Evolutionary conservation across 805 yeast genomes (phyloP), one percentile per base, ranked within the genome.

Genomic region (Candida manassasensis): DNA sequence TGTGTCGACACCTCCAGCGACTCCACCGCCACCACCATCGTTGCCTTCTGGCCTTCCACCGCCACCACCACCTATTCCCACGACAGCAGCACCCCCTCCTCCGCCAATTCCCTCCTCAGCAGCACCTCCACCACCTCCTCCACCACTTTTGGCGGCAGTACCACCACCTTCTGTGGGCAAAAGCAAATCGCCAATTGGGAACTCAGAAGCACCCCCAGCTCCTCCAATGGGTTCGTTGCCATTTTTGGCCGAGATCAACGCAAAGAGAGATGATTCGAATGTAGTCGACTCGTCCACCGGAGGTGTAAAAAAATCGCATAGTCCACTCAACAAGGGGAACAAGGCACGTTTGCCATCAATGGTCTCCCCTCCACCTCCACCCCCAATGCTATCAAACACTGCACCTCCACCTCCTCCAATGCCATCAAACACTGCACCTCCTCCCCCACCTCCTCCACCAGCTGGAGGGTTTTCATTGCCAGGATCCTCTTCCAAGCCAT

Each of bases 201-300:
- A 25, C n/a, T 8, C 47, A 7, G 39, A 43, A 11, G 30, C 46
- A 15, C 47, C 47, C 6, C 47, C 50, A 10, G 40, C 38, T 29
- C 42, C 47, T 8, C 41, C 55, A 4, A 59, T 57, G 19, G 75
- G 75, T 1, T 71, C 66, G 0, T 50, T 77, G 16, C 83, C 84
- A 5, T 77, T 78, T 45, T 61, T 77, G 32, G 77, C 77, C 1
- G 75, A 77, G 39, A 77, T 78, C 32, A 75, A 76, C 41, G 67
- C 71, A 26, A 74, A 71, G 49, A 62, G 82, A 52, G 66, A 71
- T 42, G 78, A 77, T 14, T 40, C 69, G 1, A 50, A 62, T 49
- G 79, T 74, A 13, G 63, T 77, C n/a, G 77, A 68, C 36, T 50
- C 57, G 3, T 42, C n/a, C 32, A 39, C 35, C 42, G 7, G n/a